Percentiles rank a stretch among this genome's conserved stretches.
These are phyloP conservation scores for Pseudozyma hubeiensis DNA, from an alignment of 1,284 basidiomycete species.

Conservation along the genomic window DNA sequence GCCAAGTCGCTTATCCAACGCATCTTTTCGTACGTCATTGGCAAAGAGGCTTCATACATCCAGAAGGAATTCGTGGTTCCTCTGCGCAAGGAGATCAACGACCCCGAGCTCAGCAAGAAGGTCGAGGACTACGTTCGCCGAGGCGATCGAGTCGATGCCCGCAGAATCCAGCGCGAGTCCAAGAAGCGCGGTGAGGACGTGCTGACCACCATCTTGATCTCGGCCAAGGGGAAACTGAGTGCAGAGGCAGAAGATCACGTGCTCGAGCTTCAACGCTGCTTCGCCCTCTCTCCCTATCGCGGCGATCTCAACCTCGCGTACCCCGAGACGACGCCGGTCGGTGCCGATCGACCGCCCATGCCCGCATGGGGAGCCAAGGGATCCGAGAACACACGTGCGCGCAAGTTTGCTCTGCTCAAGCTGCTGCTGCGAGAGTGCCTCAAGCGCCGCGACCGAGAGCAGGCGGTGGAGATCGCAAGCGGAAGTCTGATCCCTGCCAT, in stretches of 20 bases:
- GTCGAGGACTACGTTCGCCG: slow-evolving; percentile 64
- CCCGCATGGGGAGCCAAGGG: slow-evolving; percentile 53
- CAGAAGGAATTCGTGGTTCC: slow-evolving; percentile 64
- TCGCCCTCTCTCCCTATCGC: slow-evolving; percentile 62
- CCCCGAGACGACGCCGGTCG: slow-evolving; percentile 54
- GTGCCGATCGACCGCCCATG: slow-evolving; percentile 35
- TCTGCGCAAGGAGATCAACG: slow-evolving; percentile 59
- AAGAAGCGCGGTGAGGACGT: slow-evolving; percentile 61
- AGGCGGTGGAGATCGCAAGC: slow-evolving; percentile 59
- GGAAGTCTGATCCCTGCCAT: slow-evolving; percentile 60
- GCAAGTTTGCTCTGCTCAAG: slow-evolving; percentile 64
- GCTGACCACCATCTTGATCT: slow-evolving; percentile 63
- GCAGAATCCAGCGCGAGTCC: slow-evolving; percentile 44
- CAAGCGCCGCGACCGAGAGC: slow-evolving; percentile 63
- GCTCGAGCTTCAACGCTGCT: slow-evolving; percentile 60
- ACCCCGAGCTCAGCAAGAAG: slow-evolving; percentile 58
- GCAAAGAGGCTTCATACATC: slow-evolving; percentile 54
- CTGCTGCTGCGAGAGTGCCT: slow-evolving; percentile 61
- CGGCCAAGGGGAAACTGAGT: slow-evolving; percentile 44
- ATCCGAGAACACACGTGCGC: slow-evolving; percentile 54
- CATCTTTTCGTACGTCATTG: slow-evolving; percentile 61
- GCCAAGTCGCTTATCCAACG: slow-evolving; percentile 67
- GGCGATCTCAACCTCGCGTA: slow-evolving; percentile 57
- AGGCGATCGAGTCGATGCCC: slow-evolving; percentile 58
- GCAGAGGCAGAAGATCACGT: slow-evolving; percentile 46